Evolutionary conservation across 257 asterid genomes (phyloP).

Genomic region (Cynanchum wilfordii): DNA sequence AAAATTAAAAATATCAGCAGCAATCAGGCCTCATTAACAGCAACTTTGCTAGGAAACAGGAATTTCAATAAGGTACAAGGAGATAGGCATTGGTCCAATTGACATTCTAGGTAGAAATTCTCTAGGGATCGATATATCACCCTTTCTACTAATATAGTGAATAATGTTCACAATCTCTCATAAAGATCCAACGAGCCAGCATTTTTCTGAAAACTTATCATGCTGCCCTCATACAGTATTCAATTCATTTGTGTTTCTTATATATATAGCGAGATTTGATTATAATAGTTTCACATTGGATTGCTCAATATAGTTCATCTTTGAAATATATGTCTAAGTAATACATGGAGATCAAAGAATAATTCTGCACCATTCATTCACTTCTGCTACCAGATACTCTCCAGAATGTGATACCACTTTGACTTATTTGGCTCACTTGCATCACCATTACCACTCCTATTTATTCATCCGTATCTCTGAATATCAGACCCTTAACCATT

Average conservation of each 20-base stretch:
- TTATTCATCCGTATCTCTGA: background rate
- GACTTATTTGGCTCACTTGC: background rate
- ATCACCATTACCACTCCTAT: background rate
- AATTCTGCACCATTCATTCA: background rate
- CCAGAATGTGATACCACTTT: background rate
- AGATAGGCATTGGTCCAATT: background rate
- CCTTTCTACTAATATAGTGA: no score
- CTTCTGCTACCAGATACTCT: background rate
- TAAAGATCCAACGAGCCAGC: no score
- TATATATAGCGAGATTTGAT: no score
- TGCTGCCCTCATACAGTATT: no score
- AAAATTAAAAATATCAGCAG: background rate
- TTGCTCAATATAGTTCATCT: background rate
- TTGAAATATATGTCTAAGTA: background rate
- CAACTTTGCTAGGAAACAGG: background rate
- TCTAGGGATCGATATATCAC: no score
- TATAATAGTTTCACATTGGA: no score
- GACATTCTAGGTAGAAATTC: no score
- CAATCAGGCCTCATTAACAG: background rate
- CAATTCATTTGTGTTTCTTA: no score
- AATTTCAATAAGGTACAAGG: background rate
- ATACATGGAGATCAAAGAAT: background rate
- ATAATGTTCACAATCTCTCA: no score
- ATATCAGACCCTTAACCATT: background rate
- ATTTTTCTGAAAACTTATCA: no score